Evolutionary conservation across 768 basidiomycete species (phyloP).

Genomic region (Lentinula sp.): DNA sequence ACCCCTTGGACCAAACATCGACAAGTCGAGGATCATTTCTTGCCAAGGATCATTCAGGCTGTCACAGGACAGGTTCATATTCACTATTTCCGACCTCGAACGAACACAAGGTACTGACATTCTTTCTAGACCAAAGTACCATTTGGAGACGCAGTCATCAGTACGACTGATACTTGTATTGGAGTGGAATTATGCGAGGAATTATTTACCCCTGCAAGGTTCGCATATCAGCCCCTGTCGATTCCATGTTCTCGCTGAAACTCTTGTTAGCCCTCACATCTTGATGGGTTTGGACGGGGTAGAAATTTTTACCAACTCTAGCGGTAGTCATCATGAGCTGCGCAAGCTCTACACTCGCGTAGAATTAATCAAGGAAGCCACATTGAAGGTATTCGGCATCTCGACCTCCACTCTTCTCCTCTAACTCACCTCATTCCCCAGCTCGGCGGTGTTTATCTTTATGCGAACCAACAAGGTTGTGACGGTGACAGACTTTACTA

Average conservation of each 20-base stretch:
- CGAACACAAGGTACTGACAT: not conserved
- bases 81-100: not conserved
- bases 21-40: conserved; percentile 85
- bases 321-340: conserved; percentile 96
- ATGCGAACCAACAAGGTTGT: conserved; percentile 98
- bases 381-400: conserved; percentile 61
- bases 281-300: conserved; percentile 98
- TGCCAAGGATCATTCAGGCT: conserved; percentile 83
- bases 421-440: conserved; percentile 20
- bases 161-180: conserved; percentile 92
- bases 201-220: conserved; percentile 95
- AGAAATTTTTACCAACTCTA: conserved; percentile 98
- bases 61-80: conserved; percentile 58
- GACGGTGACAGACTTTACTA: conserved; percentile 98
- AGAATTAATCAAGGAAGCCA: conserved; percentile 96
- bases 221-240: conserved; percentile 25
- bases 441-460: conserved; percentile 96
- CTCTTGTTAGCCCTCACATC: conserved; percentile 76
- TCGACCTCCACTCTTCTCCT: not conserved
- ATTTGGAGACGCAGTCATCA: conserved; percentile 93
- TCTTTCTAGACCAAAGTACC: conserved; percentile 70
- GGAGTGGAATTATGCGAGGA: conserved; percentile 98
- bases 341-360: conserved; percentile 91
- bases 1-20: conserved; percentile 92
- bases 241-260: not conserved